These are phyloP conservation scores for Lecanoromycetidae sp. DNA, from an alignment of 2,329 filamentous ascomycete genomes.

Conservation along the genomic window DNA sequence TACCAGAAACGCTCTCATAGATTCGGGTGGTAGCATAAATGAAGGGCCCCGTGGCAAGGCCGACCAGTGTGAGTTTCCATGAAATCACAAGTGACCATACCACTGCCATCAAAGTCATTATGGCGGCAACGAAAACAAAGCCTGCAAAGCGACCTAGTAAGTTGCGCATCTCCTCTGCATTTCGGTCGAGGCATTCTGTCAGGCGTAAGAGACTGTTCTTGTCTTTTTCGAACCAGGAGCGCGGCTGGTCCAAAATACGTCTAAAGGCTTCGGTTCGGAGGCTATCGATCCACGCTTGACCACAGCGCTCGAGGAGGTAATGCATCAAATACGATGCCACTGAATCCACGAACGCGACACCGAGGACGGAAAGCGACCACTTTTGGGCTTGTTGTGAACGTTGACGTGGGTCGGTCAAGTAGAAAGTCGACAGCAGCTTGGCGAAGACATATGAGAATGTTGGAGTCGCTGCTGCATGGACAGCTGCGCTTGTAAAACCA, in stretches of 20 bases:
- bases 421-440: conserved; percentile 59
- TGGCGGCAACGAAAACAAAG: conserved; percentile 51
- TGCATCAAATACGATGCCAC: conserved; percentile 52
- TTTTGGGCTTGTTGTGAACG: conserved; percentile 41
- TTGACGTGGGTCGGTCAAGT: conserved; percentile 33
- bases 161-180: conserved; percentile 78
- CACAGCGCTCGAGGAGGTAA: conserved; percentile 58
- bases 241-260: conserved; percentile 62
- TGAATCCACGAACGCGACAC: conserved; percentile 55
- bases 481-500: conserved; percentile 49
- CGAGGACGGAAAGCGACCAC: conserved; percentile 61
- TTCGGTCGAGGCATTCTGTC: conserved; percentile 61
- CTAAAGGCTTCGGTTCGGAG: conserved; percentile 57
- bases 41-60: conserved; percentile 55
- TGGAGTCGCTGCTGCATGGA: conserved; percentile 57
- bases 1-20: conserved; percentile 53
- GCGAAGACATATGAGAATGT: conserved; percentile 67
- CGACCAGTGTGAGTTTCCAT: conserved; percentile 72
- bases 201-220: conserved; percentile 53
- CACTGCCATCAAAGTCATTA: conserved; percentile 58
- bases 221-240: conserved; percentile 62
- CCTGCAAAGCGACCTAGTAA: conserved; percentile 67
- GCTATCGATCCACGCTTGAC: conserved; percentile 63
- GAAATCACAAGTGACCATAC: conserved; percentile 61
- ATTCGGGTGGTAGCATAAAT: conserved; percentile 53